These are phyloP conservation scores for Ormosia semicastrata DNA, from an alignment of 306 rosid species.

Conservation along the genomic window DNA sequence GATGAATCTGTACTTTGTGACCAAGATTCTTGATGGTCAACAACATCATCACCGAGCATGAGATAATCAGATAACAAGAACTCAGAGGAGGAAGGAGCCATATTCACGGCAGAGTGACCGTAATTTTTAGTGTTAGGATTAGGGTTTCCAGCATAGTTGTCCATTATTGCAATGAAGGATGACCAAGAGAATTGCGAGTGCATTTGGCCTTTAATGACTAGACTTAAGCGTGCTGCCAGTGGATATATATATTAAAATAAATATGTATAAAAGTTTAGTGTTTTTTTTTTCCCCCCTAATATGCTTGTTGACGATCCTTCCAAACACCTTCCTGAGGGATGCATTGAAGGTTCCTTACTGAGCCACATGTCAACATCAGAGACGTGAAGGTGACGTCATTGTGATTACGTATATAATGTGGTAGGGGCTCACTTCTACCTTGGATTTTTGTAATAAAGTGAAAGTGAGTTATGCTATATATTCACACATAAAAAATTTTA, in stretches of 20 bases:
- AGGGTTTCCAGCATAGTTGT: constrained; percentile 41
- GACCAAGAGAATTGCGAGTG: neutral
- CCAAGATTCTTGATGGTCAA: constrained; percentile 25
- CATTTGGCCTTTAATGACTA: neutral
- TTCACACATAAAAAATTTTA: too few species aligned
- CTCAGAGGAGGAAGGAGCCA: constrained; percentile 29
- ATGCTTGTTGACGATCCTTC: constrained; percentile 34
- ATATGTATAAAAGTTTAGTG: neutral
- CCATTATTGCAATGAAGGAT: constrained; percentile 34
- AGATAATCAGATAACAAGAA: constrained; percentile 51
- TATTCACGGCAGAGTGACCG: neutral
- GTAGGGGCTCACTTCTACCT: too few species aligned
- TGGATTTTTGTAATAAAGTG: too few species aligned
- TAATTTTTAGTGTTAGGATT: constrained; percentile 36
- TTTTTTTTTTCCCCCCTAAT: neutral
- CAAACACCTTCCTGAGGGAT: constrained; percentile 44
- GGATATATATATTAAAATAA: neutral
- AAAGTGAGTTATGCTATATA: too few species aligned
- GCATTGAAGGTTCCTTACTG: constrained; percentile 37
- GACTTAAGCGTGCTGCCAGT: constrained; percentile 1
- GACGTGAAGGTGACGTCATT: constrained; percentile 32
- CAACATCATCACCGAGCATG: constrained; percentile 11
- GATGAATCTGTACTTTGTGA: constrained; percentile 48
- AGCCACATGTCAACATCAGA: constrained; percentile 26
- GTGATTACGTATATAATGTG: constrained; percentile 25